Evolutionary conservation across 352 stramenopile species (phyloP).

Genomic region (Globisporangium okanoganense): DNA sequence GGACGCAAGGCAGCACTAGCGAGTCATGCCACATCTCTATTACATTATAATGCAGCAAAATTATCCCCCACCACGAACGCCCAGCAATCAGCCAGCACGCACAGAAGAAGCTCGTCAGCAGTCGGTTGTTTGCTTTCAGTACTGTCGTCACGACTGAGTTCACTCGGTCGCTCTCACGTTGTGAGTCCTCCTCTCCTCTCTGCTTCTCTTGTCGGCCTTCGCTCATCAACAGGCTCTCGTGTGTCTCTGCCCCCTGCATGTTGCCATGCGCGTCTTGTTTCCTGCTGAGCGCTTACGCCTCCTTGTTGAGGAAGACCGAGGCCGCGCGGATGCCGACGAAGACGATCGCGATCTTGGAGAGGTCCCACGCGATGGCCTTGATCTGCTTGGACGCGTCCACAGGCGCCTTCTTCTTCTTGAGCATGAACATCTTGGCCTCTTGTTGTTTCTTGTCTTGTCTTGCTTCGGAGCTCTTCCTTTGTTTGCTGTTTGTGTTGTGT

Average conservation of each 20-base stretch:
- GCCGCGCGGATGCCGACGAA: slow-evolving; percentile 73
- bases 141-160: no score
- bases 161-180: no score
- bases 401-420: slow-evolving; percentile 87
- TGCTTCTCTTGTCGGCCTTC: no score
- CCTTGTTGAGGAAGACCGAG: slow-evolving; percentile 67
- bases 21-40: not conserved
- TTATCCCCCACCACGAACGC: not conserved
- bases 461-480: slow-evolving; percentile 4
- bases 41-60: not conserved
- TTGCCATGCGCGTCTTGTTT: not conserved
- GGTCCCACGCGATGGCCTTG: slow-evolving; percentile 68
- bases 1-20: no score
- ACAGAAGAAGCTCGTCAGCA: no score
- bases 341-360: slow-evolving; percentile 70
- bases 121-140: no score
- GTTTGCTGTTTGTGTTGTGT: not conserved
- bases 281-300: slow-evolving; percentile 24
- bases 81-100: not conserved
- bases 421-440: slow-evolving; percentile 69
- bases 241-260: not conserved
- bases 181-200: no score
- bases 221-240: not conserved
- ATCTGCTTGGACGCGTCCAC: slow-evolving; percentile 75
- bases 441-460: not conserved